Percentiles rank a stretch among this genome's conserved stretches.
Conservation (phyloP, 257 asterid species). For the Solanum tarijense region DNA sequence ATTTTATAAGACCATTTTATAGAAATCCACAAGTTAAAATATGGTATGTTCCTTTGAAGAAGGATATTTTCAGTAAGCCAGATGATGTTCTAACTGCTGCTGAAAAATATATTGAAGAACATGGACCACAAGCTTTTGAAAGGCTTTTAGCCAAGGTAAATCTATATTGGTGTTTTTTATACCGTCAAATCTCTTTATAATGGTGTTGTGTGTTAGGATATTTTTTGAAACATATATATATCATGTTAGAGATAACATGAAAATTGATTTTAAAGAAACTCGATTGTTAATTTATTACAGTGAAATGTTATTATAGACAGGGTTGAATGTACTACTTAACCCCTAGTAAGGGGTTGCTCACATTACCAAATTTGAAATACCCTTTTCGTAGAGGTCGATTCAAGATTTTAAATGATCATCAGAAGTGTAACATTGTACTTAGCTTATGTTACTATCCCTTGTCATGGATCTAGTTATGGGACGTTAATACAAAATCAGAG, state of each 20-base stretch:
- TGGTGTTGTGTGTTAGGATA: neutral
- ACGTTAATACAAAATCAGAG: too few species aligned
- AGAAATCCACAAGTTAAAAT: slow-evolving; percentile 59
- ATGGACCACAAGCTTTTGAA: slow-evolving; percentile 81
- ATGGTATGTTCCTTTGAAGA: slow-evolving; percentile 63
- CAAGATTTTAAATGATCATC: neutral
- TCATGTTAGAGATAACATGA: neutral
- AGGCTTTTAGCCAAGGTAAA: slow-evolving; percentile 69
- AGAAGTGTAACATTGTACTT: neutral
- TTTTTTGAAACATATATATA: neutral
- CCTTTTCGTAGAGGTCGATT: neutral
- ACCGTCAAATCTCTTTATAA: neutral
- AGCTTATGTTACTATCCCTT: neutral
- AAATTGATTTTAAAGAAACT: neutral
- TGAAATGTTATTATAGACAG: neutral
- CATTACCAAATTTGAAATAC: neutral
- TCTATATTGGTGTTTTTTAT: neutral
- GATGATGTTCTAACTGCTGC: slow-evolving; percentile 77
- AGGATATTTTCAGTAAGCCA: slow-evolving; percentile 51
- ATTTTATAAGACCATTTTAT: slow-evolving; percentile 74
- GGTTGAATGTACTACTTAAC: neutral
- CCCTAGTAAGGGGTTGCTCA: neutral
- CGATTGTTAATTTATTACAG: neutral
- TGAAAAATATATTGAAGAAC: slow-evolving; percentile 63
- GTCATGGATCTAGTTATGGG: too few species aligned